Evolutionary conservation across 768 basidiomycete genomes (phyloP).

Genomic region (Scleroderma citrinum): DNA sequence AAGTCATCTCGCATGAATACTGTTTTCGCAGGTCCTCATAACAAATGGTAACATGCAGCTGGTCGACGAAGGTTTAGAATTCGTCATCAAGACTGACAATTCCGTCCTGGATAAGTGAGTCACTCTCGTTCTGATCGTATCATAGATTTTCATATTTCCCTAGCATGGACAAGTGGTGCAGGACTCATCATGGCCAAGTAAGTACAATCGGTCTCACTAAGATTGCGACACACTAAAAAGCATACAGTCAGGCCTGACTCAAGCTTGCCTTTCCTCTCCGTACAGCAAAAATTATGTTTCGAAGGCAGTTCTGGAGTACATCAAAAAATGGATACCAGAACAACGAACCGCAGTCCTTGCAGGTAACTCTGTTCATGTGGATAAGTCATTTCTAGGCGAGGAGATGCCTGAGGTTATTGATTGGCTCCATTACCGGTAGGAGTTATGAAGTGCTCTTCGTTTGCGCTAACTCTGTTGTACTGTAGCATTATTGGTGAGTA

Average conservation of each 20-base stretch:
- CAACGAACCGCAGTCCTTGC: slow-evolving; percentile 64
- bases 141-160: not conserved
- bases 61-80: slow-evolving; percentile 78
- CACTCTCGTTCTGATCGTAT: not conserved
- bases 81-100: slow-evolving; percentile 70
- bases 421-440: slow-evolving; percentile 76
- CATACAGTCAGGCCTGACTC: slow-evolving; percentile 71
- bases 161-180: slow-evolving; percentile 91
- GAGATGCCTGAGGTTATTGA: slow-evolving; percentile 80
- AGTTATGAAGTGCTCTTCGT: not conserved
- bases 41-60: slow-evolving; percentile 78
- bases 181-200: slow-evolving; percentile 70
- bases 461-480: not conserved
- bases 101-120: slow-evolving; percentile 59
- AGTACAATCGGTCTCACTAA: slow-evolving; percentile 11
- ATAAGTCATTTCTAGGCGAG: slow-evolving; percentile 62
- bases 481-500: slow-evolving; percentile 65
- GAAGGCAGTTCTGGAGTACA: slow-evolving; percentile 60
- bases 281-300: slow-evolving; percentile 57
- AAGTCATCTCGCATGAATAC: not conserved
- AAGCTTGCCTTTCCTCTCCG: slow-evolving; percentile 70
- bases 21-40: slow-evolving; percentile 59
- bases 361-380: slow-evolving; percentile 83
- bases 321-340: slow-evolving; percentile 80
- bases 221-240: not conserved